Percentiles rank a stretch among this genome's conserved stretches.
phyloP scores from a whole-genome alignment of 1,139 yeast genomes.

The Pichia sp. region DNA sequence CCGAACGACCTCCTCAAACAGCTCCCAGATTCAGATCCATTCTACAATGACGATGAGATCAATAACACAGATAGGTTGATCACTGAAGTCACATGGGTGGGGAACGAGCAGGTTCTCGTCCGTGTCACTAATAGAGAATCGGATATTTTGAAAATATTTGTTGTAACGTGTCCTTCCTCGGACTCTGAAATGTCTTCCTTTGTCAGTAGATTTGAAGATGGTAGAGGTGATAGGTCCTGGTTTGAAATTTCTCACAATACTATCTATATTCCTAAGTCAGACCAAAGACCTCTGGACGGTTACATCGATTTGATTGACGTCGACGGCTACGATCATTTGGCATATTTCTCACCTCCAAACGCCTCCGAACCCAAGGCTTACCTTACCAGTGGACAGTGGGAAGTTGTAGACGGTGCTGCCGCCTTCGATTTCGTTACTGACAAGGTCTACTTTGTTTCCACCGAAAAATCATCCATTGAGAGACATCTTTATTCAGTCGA shows the following conservation, averaged over 20 bases:
- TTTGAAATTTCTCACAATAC: constrained; percentile 82
- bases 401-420: constrained; percentile 47
- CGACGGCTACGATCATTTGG: constrained; percentile 54
- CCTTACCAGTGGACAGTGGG: constrained; percentile 53
- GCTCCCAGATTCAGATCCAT: constrained; percentile 32
- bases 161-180: constrained; percentile 34
- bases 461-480: constrained; percentile 49
- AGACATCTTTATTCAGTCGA: constrained; percentile 50
- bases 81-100: constrained; percentile 44
- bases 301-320: constrained; percentile 52
- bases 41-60: constrained; percentile 36
- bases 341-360: constrained; percentile 52
- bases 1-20: constrained; percentile 33
- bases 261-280: constrained; percentile 62
- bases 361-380: constrained; percentile 36
- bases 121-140: constrained; percentile 47
- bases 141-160: constrained; percentile 42
- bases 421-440: constrained; percentile 44
- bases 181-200: constrained; percentile 28
- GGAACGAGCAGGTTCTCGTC: constrained; percentile 38
- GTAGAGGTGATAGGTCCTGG: constrained; percentile 40
- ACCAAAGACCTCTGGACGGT: constrained; percentile 46
- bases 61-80: constrained; percentile 32
- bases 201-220: constrained; percentile 40
- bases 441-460: constrained; percentile 46